Evolutionary conservation across 805 yeast species (phyloP).

Genomic region (Ogataea neopini): DNA sequence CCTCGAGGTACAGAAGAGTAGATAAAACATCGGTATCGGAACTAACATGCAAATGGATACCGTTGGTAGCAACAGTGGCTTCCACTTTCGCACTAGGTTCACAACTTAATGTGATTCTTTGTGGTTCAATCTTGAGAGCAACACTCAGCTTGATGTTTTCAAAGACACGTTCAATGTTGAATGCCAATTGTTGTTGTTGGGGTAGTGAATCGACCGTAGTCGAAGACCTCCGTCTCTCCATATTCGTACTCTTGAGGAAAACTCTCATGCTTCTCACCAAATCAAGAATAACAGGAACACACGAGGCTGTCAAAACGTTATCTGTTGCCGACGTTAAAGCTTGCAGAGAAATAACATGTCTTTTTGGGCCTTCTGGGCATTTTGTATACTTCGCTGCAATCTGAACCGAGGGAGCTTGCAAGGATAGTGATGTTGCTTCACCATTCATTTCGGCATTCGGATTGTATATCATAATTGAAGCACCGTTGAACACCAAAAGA

Average conservation of each 20-base stretch:
- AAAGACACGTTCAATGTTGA: conserved; percentile 47
- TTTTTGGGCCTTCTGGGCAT: conserved; percentile 35
- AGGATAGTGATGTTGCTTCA: conserved; percentile 50
- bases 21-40: conserved; percentile 46
- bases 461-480: conserved; percentile 52
- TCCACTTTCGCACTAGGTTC: conserved; percentile 93
- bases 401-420: conserved; percentile 76
- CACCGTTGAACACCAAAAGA: conserved; percentile 65
- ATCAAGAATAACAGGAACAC: conserved; percentile 76
- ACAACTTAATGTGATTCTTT: conserved; percentile 78
- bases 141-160: conserved; percentile 61
- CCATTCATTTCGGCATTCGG: conserved; percentile 44
- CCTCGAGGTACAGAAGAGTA: conserved; percentile 49
- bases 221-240: conserved; percentile 10
- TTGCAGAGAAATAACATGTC: conserved; percentile 51
- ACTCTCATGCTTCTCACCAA: conserved; percentile 50
- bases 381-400: conserved; percentile 56
- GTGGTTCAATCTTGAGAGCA: conserved; percentile 68
- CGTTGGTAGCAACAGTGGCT: conserved; percentile 74
- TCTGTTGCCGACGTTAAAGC: conserved; percentile 66
- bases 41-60: conserved; percentile 59
- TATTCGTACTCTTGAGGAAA: conserved; percentile 40
- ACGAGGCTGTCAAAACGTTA: conserved; percentile 67
- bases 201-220: conserved; percentile 2
- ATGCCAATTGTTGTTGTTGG: conserved; percentile 14